These are phyloP conservation scores for Naganishia kalamii DNA, from an alignment of 768 basidiomycete genomes.

Conservation along the genomic window DNA sequence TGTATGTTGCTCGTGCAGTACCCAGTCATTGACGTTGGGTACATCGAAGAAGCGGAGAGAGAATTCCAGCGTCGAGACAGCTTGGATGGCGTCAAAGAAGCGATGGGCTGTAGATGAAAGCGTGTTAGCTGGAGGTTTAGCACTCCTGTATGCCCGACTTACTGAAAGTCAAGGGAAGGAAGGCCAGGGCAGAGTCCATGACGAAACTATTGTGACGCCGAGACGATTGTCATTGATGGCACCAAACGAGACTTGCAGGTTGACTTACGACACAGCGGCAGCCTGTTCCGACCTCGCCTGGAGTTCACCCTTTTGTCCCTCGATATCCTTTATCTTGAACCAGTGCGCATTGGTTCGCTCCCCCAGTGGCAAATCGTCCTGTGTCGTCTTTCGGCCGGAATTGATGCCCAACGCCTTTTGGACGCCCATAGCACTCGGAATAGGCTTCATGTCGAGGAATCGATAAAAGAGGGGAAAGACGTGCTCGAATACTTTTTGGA, in stretches of 20 bases:
- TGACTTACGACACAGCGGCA: constrained; percentile 26
- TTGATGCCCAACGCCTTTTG: constrained; percentile 11
- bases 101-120: background rate
- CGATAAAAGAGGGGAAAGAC: constrained; percentile 12
- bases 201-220: constrained; percentile 22
- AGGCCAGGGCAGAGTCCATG: constrained; percentile 25
- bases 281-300: constrained; percentile 14
- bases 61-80: constrained; percentile 25
- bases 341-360: constrained; percentile 24
- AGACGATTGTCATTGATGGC: background rate
- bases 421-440: background rate
- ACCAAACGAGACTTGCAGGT: background rate
- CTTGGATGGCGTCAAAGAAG: constrained; percentile 9
- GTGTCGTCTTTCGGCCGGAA: background rate
- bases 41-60: constrained; percentile 26
- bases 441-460: constrained; percentile 6
- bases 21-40: constrained; percentile 12
- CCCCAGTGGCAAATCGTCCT: constrained; percentile 18
- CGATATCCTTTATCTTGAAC: constrained; percentile 17
- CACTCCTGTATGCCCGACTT: background rate
- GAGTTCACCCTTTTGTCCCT: background rate
- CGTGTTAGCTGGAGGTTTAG: background rate
- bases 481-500: background rate
- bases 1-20: constrained; percentile 26
- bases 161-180: constrained; percentile 25